Percentiles rank a stretch among this genome's conserved stretches.
These are phyloP conservation scores for Penicillium sp. DNA, from an alignment of 2,329 filamentous ascomycete genomes.

Conservation along the genomic window DNA sequence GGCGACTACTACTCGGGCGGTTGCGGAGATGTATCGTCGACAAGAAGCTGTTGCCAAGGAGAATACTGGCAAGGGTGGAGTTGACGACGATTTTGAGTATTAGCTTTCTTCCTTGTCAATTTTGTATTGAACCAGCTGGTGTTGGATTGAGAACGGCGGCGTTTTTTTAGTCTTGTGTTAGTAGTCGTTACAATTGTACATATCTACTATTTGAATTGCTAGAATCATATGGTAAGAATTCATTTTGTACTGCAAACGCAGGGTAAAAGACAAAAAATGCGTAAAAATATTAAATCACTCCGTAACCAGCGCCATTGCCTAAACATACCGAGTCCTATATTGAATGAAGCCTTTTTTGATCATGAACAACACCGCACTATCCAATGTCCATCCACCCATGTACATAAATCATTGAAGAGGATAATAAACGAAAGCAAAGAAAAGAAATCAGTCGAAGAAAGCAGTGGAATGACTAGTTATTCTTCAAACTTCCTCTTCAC, in stretches of 20 bases:
- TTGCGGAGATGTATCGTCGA: constrained; percentile 95
- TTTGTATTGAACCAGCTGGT: neutral
- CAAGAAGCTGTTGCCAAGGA: constrained; percentile 87
- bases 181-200: neutral
- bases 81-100: constrained; percentile 98
- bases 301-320: neutral
- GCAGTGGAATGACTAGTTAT: constrained; percentile 16
- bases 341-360: neutral
- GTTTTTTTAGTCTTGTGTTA: neutral
- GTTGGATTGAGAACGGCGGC: neutral
- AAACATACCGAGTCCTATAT: neutral
- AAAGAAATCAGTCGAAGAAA: constrained; percentile 1
- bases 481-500: constrained; percentile 42
- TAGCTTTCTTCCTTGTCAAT: constrained; percentile 35
- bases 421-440: constrained; percentile 6
- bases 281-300: neutral
- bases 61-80: constrained; percentile 78
- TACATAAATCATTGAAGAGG: constrained; percentile 12
- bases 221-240: neutral
- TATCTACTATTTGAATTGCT: neutral
- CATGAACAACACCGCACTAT: neutral
- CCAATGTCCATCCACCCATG: neutral
- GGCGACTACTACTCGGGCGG: constrained; percentile 77
- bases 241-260: neutral
- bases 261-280: neutral